Conservation (phyloP, 257 asterid species). For the Anisodus tanguticus region DNA sequence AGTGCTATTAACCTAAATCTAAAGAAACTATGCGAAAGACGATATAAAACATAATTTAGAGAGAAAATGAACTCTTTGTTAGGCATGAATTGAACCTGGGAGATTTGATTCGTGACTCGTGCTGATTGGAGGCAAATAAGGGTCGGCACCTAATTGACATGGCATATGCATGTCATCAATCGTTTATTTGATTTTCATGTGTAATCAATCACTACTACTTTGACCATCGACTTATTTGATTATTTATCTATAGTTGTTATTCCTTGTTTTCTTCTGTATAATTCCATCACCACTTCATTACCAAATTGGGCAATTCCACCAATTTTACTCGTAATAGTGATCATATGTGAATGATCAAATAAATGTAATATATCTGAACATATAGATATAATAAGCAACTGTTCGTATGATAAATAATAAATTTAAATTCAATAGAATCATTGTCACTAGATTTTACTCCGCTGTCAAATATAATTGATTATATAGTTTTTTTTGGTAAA, state of each 20-base stretch:
- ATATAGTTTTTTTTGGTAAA: neutral
- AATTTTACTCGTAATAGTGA: neutral
- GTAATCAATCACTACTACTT: slow-evolving; percentile 3
- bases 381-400: neutral
- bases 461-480: neutral
- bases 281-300: neutral
- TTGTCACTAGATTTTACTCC: neutral
- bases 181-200: neutral
- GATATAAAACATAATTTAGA: neutral
- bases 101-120: neutral
- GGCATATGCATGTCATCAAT: neutral
- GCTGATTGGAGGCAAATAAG: slow-evolving; percentile 20
- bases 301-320: neutral
- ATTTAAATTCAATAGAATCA: neutral
- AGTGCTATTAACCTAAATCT: too few species aligned
- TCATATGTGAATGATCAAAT: neutral
- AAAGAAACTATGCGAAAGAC: neutral
- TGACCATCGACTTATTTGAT: neutral
- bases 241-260: neutral
- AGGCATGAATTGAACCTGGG: neutral
- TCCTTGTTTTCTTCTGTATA: neutral
- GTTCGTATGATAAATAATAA: too few species aligned
- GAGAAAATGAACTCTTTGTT: neutral
- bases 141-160: slow-evolving; percentile 17
- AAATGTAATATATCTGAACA: neutral